Evolutionary conservation across 2,329 filamentous ascomycete genomes (phyloP).

Genomic region (Fusarium pseudonygamai): DNA sequence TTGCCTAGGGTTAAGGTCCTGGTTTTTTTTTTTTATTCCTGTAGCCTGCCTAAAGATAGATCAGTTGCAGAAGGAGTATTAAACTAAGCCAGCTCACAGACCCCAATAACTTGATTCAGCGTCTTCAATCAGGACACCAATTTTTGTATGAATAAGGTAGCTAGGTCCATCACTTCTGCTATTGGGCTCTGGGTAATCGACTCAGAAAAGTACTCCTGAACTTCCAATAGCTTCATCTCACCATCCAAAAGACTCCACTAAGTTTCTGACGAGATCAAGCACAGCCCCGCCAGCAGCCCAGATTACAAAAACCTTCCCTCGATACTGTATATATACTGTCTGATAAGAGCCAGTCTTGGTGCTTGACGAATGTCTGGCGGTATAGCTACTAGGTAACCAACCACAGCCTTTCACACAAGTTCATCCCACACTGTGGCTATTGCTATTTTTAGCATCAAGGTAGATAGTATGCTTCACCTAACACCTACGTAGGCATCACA

Average conservation of each 20-base stretch:
- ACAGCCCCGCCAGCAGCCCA: conserved; percentile 17
- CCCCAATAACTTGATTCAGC: neutral
- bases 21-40: no score
- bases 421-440: conserved; percentile 11
- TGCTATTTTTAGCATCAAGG: neutral
- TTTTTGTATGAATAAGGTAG: neutral
- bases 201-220: neutral
- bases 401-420: neutral
- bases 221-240: conserved; percentile 2
- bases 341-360: neutral
- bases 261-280: neutral
- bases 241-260: neutral
- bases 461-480: neutral
- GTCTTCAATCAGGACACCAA: neutral
- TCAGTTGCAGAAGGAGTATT: conserved; percentile 9
- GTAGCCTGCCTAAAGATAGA: neutral
- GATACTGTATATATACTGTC: conserved; percentile 24
- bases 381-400: conserved; percentile 2
- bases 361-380: neutral
- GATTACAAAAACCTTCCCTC: neutral
- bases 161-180: no score
- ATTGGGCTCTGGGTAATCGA: neutral
- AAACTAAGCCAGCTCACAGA: neutral
- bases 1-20: no score
- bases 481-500: conserved; percentile 3